Base-by-base conservation (phyloP, 352 stramenopile genomes). In the Phytophthora sojae region DNA sequence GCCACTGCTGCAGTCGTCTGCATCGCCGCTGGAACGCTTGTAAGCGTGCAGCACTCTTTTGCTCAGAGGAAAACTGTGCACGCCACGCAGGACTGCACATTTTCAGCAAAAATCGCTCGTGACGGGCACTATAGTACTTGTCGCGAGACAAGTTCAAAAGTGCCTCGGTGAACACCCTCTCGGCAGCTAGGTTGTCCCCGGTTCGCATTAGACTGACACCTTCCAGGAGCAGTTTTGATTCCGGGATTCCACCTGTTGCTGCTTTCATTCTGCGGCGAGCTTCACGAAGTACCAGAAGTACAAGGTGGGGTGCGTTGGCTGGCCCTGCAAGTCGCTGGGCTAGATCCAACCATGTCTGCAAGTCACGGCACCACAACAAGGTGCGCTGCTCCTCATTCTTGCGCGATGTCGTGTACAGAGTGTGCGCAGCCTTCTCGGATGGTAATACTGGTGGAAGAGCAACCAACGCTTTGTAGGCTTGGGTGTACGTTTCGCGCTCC, bases 381-480 rank as follows among this genome's bases (percentile, higher is more conserved):
- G 83, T 71, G 3, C 87, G 82, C 15, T 90, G 71, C 45, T 66
- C 82, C 64, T 91, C 82, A 53, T 83, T 91, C 50, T 90, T 90
- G n/a, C 83, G 70, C 0, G 87, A 93, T 26, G 80, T 90, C 19
- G 78, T 86, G 67, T 88, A 90, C 11, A 90, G 64, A 17, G 62
- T 75, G 55, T 91, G 83, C 3, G 81, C 85, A 1, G 60, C 64
- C 23, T 89, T 93, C 54, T 93, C 85, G 0, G 83, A 91, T 5
- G 42, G 15, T 8, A 79, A 78, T 11, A 81, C 61, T 25, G 85
- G 83, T 12, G 73, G 79, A 32, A 91, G 60, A 21, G 42, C 54
- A 47, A 90, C 77, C 73, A 92, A 76, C 7, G 73, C 67, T 69
- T 79, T 83, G 57, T 93, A 93, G 2, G 85, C 85, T 69, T 91